Base-by-base conservation (phyloP, 1,139 yeast species). In the Magnusiomyces fungicola region DNA sequence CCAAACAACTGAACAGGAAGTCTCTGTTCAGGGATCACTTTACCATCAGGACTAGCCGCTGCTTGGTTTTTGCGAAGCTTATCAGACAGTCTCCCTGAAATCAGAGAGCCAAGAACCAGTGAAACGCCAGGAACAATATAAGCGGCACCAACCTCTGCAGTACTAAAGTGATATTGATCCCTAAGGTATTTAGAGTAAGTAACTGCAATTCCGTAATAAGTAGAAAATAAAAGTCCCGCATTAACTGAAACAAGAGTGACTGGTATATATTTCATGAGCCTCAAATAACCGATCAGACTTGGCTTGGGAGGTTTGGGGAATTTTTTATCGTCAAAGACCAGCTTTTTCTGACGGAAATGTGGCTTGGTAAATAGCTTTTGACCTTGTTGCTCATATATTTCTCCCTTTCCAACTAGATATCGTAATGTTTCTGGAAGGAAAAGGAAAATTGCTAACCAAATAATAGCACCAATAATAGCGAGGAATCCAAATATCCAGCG, bases 391-490 rank as follows among this genome's bases (percentile, higher is more conserved):
- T 56, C 52, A 4, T 54, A 46, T 32, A 54, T 49, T 44, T 65
- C 71, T 1, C 80, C 80, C 58, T 75, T 71, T 0, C 84, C 84
- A 10, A 79, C 83, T 21, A 78, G 65, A 52, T 71, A 76, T 10
- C 57, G 52, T 36, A 87, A 69, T 0, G 96, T 88, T 61, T 88
- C 96, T 0, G 96, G 96, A n/a, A 87, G 69, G 1, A 72, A 67
- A 45, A 85, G 72, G 1, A 78, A 57, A 44, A 87, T 69, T 43
- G 78, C 56, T 1, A 79, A 19, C 33, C 75, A 70, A 50, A 78
- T 74, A 16, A 74, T 63, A 0, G 82, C 88, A 0, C 87, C 78
- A 42, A 84, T 66, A 34, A 83, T 81, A 25, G 83, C 86, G 24
- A 76, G 64, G 48, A 77, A 70, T 0, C 80, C 81, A 68, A 79